Conservation (phyloP, 768 basidiomycete species). For the Mycena crocata region DNA sequence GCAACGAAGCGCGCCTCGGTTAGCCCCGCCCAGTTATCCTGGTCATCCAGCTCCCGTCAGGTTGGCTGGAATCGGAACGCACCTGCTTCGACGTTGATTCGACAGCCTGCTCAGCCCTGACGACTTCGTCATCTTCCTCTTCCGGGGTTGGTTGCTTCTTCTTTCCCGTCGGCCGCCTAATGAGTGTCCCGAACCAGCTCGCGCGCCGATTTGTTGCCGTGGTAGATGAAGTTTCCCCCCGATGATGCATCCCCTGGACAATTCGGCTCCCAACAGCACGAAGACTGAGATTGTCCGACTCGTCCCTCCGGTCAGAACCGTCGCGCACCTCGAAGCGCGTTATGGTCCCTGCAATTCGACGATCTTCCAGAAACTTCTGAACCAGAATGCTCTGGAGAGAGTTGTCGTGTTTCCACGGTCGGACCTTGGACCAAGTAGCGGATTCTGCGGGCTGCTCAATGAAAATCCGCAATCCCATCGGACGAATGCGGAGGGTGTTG, state of each 20-base stretch:
- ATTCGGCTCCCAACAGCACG: conserved; percentile 37
- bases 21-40: conserved; percentile 29
- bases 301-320: conserved; percentile 33
- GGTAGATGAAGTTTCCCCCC: conserved; percentile 21
- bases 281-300: conserved; percentile 34
- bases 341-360: conserved; percentile 31
- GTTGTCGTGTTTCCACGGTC: conserved; percentile 38
- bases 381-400: conserved; percentile 40
- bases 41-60: conserved; percentile 33
- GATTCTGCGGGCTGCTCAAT: conserved; percentile 39
- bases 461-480: conserved; percentile 38
- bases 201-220: neutral
- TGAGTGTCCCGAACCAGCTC: conserved; percentile 31
- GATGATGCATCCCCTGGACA: conserved; percentile 33
- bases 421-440: conserved; percentile 36
- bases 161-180: conserved; percentile 27
- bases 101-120: conserved; percentile 14
- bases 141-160: conserved; percentile 6
- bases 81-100: conserved; percentile 33
- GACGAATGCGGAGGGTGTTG: conserved; percentile 38
- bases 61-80: conserved; percentile 31
- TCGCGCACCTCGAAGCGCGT: conserved; percentile 41
- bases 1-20: conserved; percentile 1
- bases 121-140: conserved; percentile 22
- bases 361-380: conserved; percentile 36